Base-by-base conservation (phyloP, 2,329 filamentous ascomycete genomes). In the Pochonia chlamydosporia region DNA sequence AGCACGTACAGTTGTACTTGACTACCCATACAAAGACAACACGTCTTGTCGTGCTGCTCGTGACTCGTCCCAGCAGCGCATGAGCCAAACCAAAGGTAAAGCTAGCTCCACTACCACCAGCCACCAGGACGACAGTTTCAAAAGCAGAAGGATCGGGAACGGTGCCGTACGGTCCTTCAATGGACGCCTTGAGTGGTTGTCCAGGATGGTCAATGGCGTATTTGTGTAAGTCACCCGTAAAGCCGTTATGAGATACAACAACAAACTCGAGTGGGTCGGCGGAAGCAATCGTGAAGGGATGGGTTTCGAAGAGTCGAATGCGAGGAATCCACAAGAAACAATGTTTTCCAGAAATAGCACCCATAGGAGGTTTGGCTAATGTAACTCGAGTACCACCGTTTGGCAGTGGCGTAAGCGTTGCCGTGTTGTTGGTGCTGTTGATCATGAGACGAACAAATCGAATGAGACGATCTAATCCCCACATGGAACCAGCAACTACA, bases 251-350 rank as follows among this genome's bases (percentile, higher is more conserved):
- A 0, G 79, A 73, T 42, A 74, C 71, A 44, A 84, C 71, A 20
- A 84, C 71, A 43, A 84, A 78, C 63, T 84, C 78, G 25, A 79
- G 56, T 0, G 77, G 74, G 26, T 72, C 61, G 14, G 68, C 70
- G 20, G 70, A 63, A 20, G 76, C 75, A 42, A 84, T 77, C 2
- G 81, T 84, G 54, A 85, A 85, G 0, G 81, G 81, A 51, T 86
- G 82, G 2, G 75, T 80, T 61, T 85, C 77, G 16, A 76, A 64
- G 2, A 66, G 54, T 9, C 81, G 74, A 41, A 85, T 71, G 4
- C 65, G 65, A 0, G 82, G 82, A 6, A 85, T 73, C 79, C 79
- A 85, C 25, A 85, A 61, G 56, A 82, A 84, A 54, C 78, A 79
- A 57, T 86, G 82, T 51, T 78, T 76, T 2, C 80, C 81, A 0